Evolutionary conservation across 176 grass and related monocot genomes (phyloP).

Genomic region (Carex pumila): DNA sequence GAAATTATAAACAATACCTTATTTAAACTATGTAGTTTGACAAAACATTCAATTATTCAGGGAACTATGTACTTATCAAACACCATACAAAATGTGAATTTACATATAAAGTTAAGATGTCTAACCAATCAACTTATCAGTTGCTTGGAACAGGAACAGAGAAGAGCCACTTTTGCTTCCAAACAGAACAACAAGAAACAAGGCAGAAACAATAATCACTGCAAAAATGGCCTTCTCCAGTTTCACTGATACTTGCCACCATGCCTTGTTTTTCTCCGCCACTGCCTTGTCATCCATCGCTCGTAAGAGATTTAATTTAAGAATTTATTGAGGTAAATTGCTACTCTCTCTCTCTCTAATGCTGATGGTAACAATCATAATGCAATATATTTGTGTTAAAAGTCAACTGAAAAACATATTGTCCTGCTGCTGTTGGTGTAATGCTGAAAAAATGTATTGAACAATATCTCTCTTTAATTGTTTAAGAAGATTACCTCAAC

Average conservation of each 20-base stretch:
- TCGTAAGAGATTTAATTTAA: not conserved
- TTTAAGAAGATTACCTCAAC: not conserved
- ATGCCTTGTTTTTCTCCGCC: not conserved
- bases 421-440: not conserved
- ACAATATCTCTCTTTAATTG: not conserved
- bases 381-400: not conserved
- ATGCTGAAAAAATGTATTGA: not conserved
- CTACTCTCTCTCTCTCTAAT: not conserved
- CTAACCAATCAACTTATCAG: slow-evolving; percentile 14
- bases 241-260: not conserved
- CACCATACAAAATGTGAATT: not conserved
- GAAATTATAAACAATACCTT: not conserved
- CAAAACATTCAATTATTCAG: not conserved
- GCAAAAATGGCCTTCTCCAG: not conserved
- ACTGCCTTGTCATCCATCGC: not conserved
- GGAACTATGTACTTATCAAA: not conserved
- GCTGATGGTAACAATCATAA: not conserved
- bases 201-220: not conserved
- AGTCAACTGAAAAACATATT: not conserved
- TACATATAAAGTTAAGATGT: slow-evolving; percentile 1
- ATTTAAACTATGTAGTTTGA: not conserved
- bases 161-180: not conserved
- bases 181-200: slow-evolving; percentile 5
- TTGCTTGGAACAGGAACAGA: not conserved
- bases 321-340: not conserved